phyloP scores from a whole-genome alignment of 108 stramenopile genomes.

The Skeletonema grethae region DNA sequence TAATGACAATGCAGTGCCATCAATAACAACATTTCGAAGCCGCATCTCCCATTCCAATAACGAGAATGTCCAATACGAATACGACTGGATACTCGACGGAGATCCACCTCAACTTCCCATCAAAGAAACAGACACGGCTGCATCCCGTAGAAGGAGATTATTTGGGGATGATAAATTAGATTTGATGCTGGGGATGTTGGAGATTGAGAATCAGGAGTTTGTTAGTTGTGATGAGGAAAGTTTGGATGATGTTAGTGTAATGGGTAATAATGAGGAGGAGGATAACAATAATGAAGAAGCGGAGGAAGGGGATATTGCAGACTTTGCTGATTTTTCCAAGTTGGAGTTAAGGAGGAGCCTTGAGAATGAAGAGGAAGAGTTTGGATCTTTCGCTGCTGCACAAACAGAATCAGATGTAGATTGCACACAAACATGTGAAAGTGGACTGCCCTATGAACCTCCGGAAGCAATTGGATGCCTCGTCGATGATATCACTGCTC shows the following conservation, averaged over 20 bases:
- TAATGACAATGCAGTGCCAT: neutral
- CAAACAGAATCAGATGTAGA: too few relatives aligned
- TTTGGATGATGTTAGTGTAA: neutral
- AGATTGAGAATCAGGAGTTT: constrained; percentile 35
- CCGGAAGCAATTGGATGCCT: constrained; percentile 27
- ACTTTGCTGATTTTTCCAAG: constrained; percentile 42
- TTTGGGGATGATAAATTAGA: constrained; percentile 36
- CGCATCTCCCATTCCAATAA: neutral
- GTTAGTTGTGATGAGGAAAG: neutral
- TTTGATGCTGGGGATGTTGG: constrained; percentile 37
- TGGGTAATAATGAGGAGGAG: neutral
- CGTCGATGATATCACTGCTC: constrained; percentile 21
- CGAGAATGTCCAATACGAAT: neutral
- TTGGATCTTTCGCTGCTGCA: constrained; percentile 1
- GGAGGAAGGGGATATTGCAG: constrained; percentile 8
- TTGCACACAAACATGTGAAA: neutral
- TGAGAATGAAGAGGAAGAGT: neutral
- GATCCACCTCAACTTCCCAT: neutral
- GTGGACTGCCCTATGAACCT: constrained; percentile 20
- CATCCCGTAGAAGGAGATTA: constrained; percentile 6
- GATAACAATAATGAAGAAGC: neutral
- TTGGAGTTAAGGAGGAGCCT: neutral
- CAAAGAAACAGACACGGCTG: constrained; percentile 1
- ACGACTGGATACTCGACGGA: constrained; percentile 48
- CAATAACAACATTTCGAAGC: neutral